Percentiles rank a stretch among this genome's conserved stretches.
Conservation (phyloP, 1,139 yeast genomes). For the Suhomyces ambrosiae region DNA sequence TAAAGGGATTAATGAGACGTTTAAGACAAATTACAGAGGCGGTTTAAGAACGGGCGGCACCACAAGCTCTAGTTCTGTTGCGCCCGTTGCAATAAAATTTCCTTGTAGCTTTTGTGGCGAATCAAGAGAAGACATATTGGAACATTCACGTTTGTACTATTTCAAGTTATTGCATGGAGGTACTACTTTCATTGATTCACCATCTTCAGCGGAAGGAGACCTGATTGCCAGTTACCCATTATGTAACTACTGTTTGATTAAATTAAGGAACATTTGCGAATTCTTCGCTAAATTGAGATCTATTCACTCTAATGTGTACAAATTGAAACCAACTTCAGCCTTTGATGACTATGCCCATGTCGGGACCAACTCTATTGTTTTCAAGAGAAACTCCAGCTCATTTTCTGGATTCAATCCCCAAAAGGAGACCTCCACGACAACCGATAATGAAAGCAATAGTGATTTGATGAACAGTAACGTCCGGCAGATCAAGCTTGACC, state of each 20-base stretch:
- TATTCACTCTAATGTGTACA: slow-evolving; percentile 53
- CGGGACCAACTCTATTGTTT: slow-evolving; percentile 15
- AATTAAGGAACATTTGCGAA: slow-evolving; percentile 79
- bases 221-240: slow-evolving; percentile 60
- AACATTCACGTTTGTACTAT: slow-evolving; percentile 75
- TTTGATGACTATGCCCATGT: slow-evolving; percentile 26
- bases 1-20: slow-evolving; percentile 77
- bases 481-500: slow-evolving; percentile 16
- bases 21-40: slow-evolving; percentile 31
- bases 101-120: slow-evolving; percentile 88
- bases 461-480: slow-evolving; percentile 15
- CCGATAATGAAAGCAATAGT: slow-evolving; percentile 10
- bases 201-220: slow-evolving; percentile 21
- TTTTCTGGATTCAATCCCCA: slow-evolving; percentile 9
- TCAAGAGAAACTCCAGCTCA: slow-evolving; percentile 21
- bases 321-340: slow-evolving; percentile 28
- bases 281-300: slow-evolving; percentile 73
- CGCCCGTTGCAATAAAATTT: slow-evolving; percentile 73
- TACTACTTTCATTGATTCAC: slow-evolving; percentile 11
- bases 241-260: slow-evolving; percentile 79
- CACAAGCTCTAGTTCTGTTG: slow-evolving; percentile 8
- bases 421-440: slow-evolving; percentile 2
- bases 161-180: slow-evolving; percentile 46
- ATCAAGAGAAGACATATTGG: slow-evolving; percentile 62
- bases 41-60: slow-evolving; percentile 11